Evolutionary conservation across 495 filamentous ascomycete genomes (phyloP), one percentile per base, ranked within the genome.

Genomic region (Pyrenula massariospora): DNA sequence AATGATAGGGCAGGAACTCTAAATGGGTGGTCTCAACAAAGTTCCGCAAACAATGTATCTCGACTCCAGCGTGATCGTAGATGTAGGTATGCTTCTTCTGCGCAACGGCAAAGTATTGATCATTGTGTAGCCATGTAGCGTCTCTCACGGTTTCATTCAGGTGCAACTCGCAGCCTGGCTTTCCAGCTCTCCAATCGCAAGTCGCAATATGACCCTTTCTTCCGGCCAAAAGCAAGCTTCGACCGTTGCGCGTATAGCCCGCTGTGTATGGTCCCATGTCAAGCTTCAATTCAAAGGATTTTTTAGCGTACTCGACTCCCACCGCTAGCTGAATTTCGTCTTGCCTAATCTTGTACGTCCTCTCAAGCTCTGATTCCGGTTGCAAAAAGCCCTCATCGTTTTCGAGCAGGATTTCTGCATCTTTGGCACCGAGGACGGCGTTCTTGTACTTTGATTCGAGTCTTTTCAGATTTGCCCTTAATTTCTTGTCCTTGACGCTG

Each of bases 51-150:
- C 88, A 91, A 70, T 98, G 94, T 21, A 98, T 67, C 70, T 98
- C 93, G 15, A 94, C 85, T 58, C 93, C 93, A 24, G 83, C 77
- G 36, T 82, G 73, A 62, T 96, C 93, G 73, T 98, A 98, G 58
- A 98, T 97, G 73, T 89, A 91, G 58, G 91, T 87, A 59, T 92
- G 85, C 70, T 94, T 95, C 79, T 97, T 97, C 70, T 98, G 93
- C 24, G 93, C 89, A n/a, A 95, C 90, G 2, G 94, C 93, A 70
- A 97, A 95, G 70, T 79, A 90, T 62, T 96, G 91, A 67, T 95
- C 89, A 62, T 95, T 96, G 68, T 98, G 92, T 56, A 98, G 76
- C 88, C 91, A 98, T 62, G 82, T 84, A 19, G 84, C 88, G 75
- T 95, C 91, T 36, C 91, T 73, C 3, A 97, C 81, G 0, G 90